Conservation (phyloP, 306 rosid species). For the Glycyrrhiza uralensis region DNA sequence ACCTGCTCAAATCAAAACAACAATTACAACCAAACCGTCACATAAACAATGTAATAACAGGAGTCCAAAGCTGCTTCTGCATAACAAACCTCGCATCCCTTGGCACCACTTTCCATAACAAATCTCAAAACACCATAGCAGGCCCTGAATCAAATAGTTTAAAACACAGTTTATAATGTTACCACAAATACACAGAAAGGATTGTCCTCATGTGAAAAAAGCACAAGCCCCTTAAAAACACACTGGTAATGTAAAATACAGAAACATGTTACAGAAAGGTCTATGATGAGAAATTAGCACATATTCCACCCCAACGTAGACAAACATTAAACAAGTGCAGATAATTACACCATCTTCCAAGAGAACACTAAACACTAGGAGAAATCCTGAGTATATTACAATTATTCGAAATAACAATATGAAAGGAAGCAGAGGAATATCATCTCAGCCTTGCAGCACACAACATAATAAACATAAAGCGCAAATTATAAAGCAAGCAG, state of each 20-base stretch:
- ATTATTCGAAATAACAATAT: not conserved
- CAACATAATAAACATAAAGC: not conserved
- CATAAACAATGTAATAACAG: not conserved
- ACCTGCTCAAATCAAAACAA: not conserved
- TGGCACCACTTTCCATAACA: conserved; percentile 12
- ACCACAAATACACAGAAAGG: not conserved
- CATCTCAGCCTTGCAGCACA: not conserved
- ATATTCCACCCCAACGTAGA: not conserved
- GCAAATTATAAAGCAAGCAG: not conserved
- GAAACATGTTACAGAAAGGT: not conserved
- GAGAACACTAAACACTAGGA: not conserved
- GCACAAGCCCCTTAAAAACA: not conserved
- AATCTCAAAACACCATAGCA: conserved; percentile 17
- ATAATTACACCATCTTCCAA: not conserved
- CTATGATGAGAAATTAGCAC: not conserved
- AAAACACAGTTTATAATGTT: not conserved
- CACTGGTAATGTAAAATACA: not conserved
- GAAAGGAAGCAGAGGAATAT: not conserved
- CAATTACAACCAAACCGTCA: not conserved
- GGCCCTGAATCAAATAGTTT: not conserved
- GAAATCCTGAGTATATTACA: not conserved
- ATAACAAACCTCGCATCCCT: conserved; percentile 16
- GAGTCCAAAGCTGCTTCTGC: not conserved
- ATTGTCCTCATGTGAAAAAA: not conserved
- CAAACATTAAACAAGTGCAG: not conserved